Percentiles rank a stretch among this genome's conserved stretches.
phyloP scores from a whole-genome alignment of 257 asterid species.

The Solanum microdontum region DNA sequence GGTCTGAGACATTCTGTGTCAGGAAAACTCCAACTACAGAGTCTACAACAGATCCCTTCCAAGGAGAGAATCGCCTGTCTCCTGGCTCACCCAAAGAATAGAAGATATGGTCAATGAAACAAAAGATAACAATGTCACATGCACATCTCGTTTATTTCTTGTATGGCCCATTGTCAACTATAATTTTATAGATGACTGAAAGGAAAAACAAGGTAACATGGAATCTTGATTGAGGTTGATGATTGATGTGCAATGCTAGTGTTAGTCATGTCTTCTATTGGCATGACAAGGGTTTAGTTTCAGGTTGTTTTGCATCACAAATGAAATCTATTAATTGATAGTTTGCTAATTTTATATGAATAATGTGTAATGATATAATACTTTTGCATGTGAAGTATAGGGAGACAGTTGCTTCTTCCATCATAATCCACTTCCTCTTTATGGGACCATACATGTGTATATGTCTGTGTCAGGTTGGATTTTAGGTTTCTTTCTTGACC shows the following conservation, averaged over 20 bases:
- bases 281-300: not conserved
- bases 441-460: not conserved
- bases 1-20: slow-evolving; percentile 54
- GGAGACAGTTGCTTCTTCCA: not conserved
- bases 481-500: slow-evolving; percentile 1
- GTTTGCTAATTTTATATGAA: not conserved
- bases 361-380: not conserved
- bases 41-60: slow-evolving; percentile 56
- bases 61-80: slow-evolving; percentile 44
- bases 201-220: not conserved
- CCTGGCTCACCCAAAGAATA: slow-evolving; percentile 14
- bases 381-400: not conserved
- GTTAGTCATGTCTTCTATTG: not conserved
- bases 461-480: not conserved
- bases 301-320: not conserved
- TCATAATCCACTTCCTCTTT: not conserved
- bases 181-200: not conserved
- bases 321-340: not conserved
- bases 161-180: not conserved
- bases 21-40: slow-evolving; percentile 50
- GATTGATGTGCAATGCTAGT: not conserved
- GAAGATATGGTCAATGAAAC: not conserved
- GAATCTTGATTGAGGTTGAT: not conserved
- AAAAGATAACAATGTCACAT: not conserved
- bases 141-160: not conserved